A percentile compares a stretch with the other conserved stretches of the same genome.
These are phyloP conservation scores for Fallopia convolvulus DNA, from an alignment of 148 eudicot genomes.

Conservation along the genomic window DNA sequence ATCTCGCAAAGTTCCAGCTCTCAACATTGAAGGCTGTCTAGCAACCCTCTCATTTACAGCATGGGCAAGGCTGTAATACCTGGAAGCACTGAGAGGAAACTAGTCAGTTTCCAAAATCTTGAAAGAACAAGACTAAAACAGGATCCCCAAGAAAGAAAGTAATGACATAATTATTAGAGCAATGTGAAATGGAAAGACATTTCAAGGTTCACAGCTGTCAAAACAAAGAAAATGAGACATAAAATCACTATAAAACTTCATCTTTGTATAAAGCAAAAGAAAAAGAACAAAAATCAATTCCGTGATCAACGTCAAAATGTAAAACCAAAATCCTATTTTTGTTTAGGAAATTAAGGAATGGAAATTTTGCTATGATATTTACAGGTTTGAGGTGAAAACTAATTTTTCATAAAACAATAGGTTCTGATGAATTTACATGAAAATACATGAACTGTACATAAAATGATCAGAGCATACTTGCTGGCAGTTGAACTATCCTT, in stretches of 20 bases:
- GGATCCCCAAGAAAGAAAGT: neutral
- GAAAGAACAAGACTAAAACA: neutral
- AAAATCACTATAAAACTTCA: neutral
- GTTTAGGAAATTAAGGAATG: neutral
- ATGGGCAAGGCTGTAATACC: constrained; percentile 96
- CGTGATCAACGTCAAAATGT: neutral
- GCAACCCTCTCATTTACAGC: constrained; percentile 92
- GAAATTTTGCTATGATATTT: neutral
- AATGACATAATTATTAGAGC: neutral
- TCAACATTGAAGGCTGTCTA: constrained; percentile 93
- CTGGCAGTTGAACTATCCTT: constrained; percentile 75
- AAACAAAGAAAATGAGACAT: neutral
- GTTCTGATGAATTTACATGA: neutral
- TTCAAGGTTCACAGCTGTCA: neutral
- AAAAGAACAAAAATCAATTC: neutral
- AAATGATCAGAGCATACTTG: constrained; percentile 51
- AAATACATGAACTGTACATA: neutral
- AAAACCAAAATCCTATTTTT: neutral
- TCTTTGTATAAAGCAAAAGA: neutral
- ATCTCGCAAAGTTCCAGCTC: constrained; percentile 91
- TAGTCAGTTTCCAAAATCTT: constrained; percentile 2
- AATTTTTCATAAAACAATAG: neutral
- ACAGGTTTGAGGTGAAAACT: neutral
- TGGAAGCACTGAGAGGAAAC: constrained; percentile 24
- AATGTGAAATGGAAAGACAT: neutral